Percentiles rank a stretch among this genome's conserved stretches.
These are phyloP conservation scores for Cercospora canescens DNA, from an alignment of 2,329 filamentous ascomycete genomes.

Conservation along the genomic window DNA sequence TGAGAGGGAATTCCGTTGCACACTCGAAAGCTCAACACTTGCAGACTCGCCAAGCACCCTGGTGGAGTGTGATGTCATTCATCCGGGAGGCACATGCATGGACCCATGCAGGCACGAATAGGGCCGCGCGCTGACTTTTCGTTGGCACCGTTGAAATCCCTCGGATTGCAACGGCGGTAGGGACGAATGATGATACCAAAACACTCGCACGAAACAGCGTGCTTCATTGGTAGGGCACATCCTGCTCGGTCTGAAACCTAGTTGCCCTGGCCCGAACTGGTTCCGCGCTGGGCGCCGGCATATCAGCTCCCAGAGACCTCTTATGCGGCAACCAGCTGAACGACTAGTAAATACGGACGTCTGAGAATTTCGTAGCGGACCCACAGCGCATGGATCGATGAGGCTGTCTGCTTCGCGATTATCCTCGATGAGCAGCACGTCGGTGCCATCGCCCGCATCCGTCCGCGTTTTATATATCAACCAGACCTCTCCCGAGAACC, in stretches of 20 bases:
- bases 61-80: neutral
- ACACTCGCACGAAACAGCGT: conserved; percentile 1
- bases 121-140: neutral
- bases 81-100: neutral
- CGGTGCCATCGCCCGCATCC: conserved; percentile 10
- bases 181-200: conserved; percentile 10
- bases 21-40: neutral
- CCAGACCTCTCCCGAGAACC: neutral
- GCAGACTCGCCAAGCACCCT: neutral
- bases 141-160: neutral
- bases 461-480: conserved; percentile 4
- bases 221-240: conserved; percentile 9
- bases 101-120: neutral
- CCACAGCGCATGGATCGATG: conserved; percentile 13
- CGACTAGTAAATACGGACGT: conserved; percentile 5
- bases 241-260: conserved; percentile 11
- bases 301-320: conserved; percentile 7
- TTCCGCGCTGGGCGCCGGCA: conserved; percentile 8
- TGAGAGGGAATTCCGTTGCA: neutral
- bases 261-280: conserved; percentile 13
- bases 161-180: conserved; percentile 11
- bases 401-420: conserved; percentile 2
- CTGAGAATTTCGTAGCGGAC: conserved; percentile 14
- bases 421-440: conserved; percentile 1
- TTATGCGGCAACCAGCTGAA: conserved; percentile 10